Evolutionary conservation across 2,329 filamentous ascomycete species (phyloP).

Genomic region (Pseudogymnoascus sp.): DNA sequence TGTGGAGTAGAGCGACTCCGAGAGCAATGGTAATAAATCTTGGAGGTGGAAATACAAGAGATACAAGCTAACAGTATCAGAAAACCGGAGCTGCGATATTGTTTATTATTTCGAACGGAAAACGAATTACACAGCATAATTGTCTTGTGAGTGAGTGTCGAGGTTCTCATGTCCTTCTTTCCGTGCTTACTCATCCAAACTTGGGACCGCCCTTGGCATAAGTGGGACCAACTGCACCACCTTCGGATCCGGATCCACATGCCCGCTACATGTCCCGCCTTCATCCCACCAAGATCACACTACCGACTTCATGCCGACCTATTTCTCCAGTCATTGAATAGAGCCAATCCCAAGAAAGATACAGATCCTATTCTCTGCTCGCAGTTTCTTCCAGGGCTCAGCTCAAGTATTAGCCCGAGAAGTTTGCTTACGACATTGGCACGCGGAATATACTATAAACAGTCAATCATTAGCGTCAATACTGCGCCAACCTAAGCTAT

Average conservation of each 20-base stretch:
- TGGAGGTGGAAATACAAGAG: not conserved
- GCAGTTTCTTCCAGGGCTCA: not conserved
- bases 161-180: not conserved
- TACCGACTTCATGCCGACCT: not conserved
- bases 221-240: not conserved
- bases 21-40: not conserved
- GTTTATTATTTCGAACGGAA: not conserved
- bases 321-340: not conserved
- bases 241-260: not conserved
- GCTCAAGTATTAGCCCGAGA: not conserved
- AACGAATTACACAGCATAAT: not conserved
- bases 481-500: not conserved
- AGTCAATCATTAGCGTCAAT: not conserved
- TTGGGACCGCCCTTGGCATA: not conserved
- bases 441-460: not conserved
- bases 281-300: not conserved
- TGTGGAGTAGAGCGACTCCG: not conserved
- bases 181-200: not conserved
- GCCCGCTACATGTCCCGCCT: not conserved
- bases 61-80: not conserved
- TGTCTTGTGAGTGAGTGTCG: not conserved
- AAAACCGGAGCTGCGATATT: not conserved
- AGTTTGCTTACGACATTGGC: not conserved
- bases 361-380: not conserved
- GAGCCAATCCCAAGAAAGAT: not conserved